Percentiles rank a stretch among this genome's conserved stretches.
phyloP scores from a whole-genome alignment of 2,329 filamentous ascomycete species.

The Fusarium aywerte region DNA sequence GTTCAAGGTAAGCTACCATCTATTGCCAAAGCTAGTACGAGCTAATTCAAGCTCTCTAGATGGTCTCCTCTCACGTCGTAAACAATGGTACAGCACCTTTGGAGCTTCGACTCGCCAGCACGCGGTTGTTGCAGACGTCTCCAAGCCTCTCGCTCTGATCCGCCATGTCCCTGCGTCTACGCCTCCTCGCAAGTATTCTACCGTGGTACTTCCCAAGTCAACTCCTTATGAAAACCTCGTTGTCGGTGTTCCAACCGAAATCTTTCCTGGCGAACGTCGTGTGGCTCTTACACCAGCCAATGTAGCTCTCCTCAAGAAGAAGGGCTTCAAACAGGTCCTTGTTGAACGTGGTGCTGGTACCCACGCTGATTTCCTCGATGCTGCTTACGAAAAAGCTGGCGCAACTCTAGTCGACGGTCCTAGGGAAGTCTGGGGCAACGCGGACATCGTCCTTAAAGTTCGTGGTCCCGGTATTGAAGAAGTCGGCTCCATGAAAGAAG shows the following conservation, averaged over 20 bases:
- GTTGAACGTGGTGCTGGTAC: constrained; percentile 84
- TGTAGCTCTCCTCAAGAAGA: constrained; percentile 83
- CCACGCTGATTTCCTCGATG: constrained; percentile 79
- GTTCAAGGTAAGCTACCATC: constrained; percentile 31
- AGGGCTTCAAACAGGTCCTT: constrained; percentile 81
- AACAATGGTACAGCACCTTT: constrained; percentile 55
- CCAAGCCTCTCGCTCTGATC: constrained; percentile 52
- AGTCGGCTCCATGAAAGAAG: constrained; percentile 72
- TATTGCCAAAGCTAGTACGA: neutral
- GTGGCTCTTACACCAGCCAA: constrained; percentile 89
- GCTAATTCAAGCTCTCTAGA: constrained; percentile 20
- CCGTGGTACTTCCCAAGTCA: constrained; percentile 55
- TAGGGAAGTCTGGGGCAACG: constrained; percentile 75
- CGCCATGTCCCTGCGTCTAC: constrained; percentile 53
- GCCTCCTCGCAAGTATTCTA: constrained; percentile 52
- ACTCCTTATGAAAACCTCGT: constrained; percentile 77
- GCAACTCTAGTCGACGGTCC: constrained; percentile 78
- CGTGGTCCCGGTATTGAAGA: constrained; percentile 78
- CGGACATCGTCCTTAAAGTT: constrained; percentile 87
- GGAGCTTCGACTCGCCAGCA: constrained; percentile 44
- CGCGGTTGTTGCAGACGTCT: constrained; percentile 44
- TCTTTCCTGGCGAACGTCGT: constrained; percentile 80
- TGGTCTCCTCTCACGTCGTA: constrained; percentile 43
- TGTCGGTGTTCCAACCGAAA: constrained; percentile 83
- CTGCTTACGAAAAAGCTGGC: constrained; percentile 80